Evolutionary conservation across 2,329 filamentous ascomycete genomes (phyloP).

Genomic region (Ilyonectria sp.): DNA sequence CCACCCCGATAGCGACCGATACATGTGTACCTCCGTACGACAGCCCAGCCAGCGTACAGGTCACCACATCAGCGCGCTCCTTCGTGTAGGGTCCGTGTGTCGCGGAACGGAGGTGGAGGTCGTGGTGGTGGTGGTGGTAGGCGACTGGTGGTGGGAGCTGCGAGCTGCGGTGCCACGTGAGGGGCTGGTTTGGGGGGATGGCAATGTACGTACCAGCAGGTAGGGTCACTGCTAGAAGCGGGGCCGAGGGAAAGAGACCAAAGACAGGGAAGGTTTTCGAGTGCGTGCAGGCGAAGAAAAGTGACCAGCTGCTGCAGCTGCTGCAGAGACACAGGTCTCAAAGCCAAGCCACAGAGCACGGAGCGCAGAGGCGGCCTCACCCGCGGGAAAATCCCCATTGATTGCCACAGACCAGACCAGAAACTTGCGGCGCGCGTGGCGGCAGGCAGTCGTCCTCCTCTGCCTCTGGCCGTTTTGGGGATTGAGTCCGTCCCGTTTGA

Average conservation of each 20-base stretch:
- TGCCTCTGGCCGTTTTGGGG: slow-evolving; percentile 9
- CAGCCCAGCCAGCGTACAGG: background rate
- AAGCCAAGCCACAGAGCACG: background rate
- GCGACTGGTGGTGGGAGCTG: background rate
- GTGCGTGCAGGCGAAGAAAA: background rate
- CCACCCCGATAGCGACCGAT: slow-evolving; percentile 8
- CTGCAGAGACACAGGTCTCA: too few species aligned
- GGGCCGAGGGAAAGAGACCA: background rate
- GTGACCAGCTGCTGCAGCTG: background rate
- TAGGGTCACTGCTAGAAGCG: background rate
- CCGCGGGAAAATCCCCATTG: background rate
- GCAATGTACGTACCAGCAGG: background rate
- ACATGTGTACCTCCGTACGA: slow-evolving; percentile 3
- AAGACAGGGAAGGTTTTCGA: background rate
- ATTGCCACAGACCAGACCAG: slow-evolving; percentile 1
- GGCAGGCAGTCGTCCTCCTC: slow-evolving; percentile 12
- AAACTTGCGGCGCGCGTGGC: slow-evolving; percentile 12
- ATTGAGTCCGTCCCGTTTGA: slow-evolving; percentile 13
- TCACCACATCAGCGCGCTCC: background rate
- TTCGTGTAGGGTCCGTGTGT: slow-evolving; percentile 1
- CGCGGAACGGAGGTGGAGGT: background rate
- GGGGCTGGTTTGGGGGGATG: slow-evolving; percentile 1
- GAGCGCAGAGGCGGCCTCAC: background rate
- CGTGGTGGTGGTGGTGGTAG: background rate
- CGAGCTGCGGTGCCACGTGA: slow-evolving; percentile 20